A percentile compares a stretch with the other conserved stretches of the same genome.
Conservation (phyloP, 495 filamentous ascomycete genomes). For the Hyaloscypha variabilis region DNA sequence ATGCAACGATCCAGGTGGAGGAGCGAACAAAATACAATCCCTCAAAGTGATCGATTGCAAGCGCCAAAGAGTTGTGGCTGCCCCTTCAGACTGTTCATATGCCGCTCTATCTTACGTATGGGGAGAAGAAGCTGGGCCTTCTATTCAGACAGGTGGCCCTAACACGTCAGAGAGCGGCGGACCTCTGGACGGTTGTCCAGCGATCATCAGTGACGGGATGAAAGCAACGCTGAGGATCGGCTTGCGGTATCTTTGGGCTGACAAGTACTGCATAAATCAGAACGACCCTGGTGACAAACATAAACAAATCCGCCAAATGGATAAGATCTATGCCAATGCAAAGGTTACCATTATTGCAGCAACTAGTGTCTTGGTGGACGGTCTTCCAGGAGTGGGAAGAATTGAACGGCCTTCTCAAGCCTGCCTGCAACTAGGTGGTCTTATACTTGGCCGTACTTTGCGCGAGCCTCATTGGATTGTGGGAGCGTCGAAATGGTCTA, state of each 20-base stretch:
- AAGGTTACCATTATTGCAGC: constrained; percentile 37
- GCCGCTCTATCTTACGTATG: too few species aligned
- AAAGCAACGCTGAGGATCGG: constrained; percentile 21
- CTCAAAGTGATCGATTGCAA: too few species aligned
- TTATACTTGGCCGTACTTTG: background rate
- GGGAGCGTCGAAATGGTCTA: constrained; percentile 34
- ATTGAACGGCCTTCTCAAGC: constrained; percentile 10
- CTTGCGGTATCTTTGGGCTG: constrained; percentile 36
- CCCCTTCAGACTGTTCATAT: too few species aligned
- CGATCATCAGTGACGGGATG: constrained; percentile 29
- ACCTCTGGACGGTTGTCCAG: too few species aligned
- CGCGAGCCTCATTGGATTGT: background rate
- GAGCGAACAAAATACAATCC: too few species aligned
- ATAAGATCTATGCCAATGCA: constrained; percentile 32
- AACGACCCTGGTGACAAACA: constrained; percentile 20
- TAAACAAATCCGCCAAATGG: constrained; percentile 35
- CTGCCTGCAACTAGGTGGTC: constrained; percentile 10
- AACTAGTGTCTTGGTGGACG: constrained; percentile 29
- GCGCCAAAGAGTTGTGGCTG: too few species aligned
- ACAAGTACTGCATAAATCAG: constrained; percentile 34
- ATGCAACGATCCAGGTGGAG: too few species aligned
- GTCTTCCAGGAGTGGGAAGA: constrained; percentile 34
- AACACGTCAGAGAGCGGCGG: too few species aligned
- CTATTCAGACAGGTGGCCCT: too few species aligned
- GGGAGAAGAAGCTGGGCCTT: too few species aligned